Conservation (phyloP, 2,329 filamentous ascomycete genomes). For the Stylonectria norvegica region DNA sequence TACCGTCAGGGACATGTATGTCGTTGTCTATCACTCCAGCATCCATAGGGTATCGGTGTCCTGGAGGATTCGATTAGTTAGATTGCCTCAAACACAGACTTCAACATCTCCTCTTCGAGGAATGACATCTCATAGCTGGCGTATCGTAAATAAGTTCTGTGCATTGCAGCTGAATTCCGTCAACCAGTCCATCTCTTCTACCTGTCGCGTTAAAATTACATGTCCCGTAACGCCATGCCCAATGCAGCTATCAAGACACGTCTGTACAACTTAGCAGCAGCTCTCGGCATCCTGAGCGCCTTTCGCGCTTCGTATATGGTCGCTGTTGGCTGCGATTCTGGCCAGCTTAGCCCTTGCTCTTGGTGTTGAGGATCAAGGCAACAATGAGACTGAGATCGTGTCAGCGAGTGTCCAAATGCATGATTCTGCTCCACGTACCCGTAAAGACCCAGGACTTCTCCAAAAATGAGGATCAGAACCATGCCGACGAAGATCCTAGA, state of each 20-base stretch:
- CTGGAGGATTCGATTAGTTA: conserved; percentile 14
- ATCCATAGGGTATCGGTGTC: conserved; percentile 9
- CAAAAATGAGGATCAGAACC: conserved; percentile 98
- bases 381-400: conserved; percentile 70
- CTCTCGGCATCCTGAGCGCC: conserved; percentile 12
- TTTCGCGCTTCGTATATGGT: conserved; percentile 5
- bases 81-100: conserved; percentile 16
- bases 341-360: conserved; percentile 59
- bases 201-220: conserved; percentile 34
- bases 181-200: conserved; percentile 23
- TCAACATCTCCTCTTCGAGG: conserved; percentile 5
- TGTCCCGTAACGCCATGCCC: conserved; percentile 37
- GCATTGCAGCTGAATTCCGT: conserved; percentile 20
- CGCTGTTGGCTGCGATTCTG: background rate
- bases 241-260: conserved; percentile 35
- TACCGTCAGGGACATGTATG: no score
- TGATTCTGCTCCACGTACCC: conserved; percentile 59
- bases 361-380: conserved; percentile 88
- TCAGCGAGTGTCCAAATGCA: background rate
- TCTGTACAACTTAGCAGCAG: conserved; percentile 20
- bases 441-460: conserved; percentile 93
- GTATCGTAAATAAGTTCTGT: conserved; percentile 8
- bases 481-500: conserved; percentile 96
- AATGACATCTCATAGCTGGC: conserved; percentile 3
- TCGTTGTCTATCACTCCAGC: conserved; percentile 17